phyloP scores from a whole-genome alignment of 371 early-diverging fungal species.

The Actinomucor elegans region DNA sequence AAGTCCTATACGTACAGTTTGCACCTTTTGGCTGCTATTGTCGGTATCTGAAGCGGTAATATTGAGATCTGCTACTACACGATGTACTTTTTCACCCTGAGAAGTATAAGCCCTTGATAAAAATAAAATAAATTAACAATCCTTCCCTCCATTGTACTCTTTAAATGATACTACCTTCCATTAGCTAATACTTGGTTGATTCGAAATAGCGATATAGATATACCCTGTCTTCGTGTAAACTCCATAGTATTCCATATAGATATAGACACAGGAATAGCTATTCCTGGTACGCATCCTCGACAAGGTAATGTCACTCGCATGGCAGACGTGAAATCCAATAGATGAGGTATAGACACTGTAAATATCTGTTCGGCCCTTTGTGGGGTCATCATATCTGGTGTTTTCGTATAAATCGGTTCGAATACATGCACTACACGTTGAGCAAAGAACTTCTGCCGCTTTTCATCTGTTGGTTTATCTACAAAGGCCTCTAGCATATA shows the following conservation, averaged over 20 bases:
- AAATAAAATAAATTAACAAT: neutral
- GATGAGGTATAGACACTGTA: no score
- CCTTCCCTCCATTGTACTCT: neutral
- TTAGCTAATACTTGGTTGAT: constrained; percentile 14
- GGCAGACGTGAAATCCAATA: constrained; percentile 5
- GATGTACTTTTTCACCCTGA: constrained; percentile 13
- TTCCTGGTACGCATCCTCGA: constrained; percentile 16
- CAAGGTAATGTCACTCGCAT: constrained; percentile 24
- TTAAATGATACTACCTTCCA: constrained; percentile 6
- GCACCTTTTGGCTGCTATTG: constrained; percentile 3
- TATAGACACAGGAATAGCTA: constrained; percentile 19
- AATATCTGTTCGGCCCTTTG: constrained; percentile 15
- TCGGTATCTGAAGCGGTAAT: neutral
- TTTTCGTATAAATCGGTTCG: constrained; percentile 14
- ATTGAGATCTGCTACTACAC: constrained; percentile 17
- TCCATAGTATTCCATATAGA: constrained; percentile 19
- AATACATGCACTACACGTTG: constrained; percentile 13
- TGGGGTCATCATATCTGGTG: constrained; percentile 13
- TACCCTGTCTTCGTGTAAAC: constrained; percentile 17
- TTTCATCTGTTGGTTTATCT: constrained; percentile 6
- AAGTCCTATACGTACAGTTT: constrained; percentile 9
- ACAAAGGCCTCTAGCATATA: constrained; percentile 25
- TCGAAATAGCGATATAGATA: constrained; percentile 17
- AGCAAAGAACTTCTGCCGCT: constrained; percentile 2
- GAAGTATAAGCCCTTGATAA: constrained; percentile 11